Evolutionary conservation across 2,329 filamentous ascomycete genomes (phyloP), one percentile per base, ranked within the genome.

Genomic region (Chrysoporthe deuterocubensis): DNA sequence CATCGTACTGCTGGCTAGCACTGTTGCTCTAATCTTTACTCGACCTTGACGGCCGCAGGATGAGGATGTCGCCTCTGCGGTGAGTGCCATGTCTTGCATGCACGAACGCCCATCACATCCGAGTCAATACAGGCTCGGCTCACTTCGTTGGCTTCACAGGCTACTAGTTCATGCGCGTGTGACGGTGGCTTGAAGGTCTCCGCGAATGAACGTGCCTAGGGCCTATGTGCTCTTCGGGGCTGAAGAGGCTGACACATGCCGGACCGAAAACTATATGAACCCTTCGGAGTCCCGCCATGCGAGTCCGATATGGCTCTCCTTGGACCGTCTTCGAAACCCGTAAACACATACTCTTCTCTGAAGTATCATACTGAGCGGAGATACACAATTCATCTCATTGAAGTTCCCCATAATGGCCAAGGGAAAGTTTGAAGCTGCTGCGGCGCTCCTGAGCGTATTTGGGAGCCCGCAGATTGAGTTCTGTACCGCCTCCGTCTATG

Each of bases 381-480:
- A 5, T 58, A 58, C 26, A 18, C 32, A 6, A 1, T 7, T 42
- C 56, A 18, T 21, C 14, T 37, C 6, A 8, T 37, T 9, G 7
- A 62, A 2, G 8, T 34, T n/a, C 43, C 43, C 50, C 3, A 58
- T 34, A 5, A 62, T 62, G 59, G 59, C 59, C 42, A 62, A 62
- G 59, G 44, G 59, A 1, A 62, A 46, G 14, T 62, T 62, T 26
- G 44, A 62, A 40, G 44, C 59, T n/a, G 44, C 44, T 18, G 26
- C 32, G 13, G 59, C 59, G 37, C 43, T 50, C 16, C 14, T 50
- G 59, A 50, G 42, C 44, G 14, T 50, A 2, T 50, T 50, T 14
- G 59, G 13, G 18, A 50, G 37, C 11, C 26, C 59, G 26, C 59
- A 64, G 40, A 46, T 64, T 40, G 50, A 64, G 62, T 57, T 64